Base-by-base conservation (phyloP, 257 asterid genomes). In the Ligustrum vulgare region DNA sequence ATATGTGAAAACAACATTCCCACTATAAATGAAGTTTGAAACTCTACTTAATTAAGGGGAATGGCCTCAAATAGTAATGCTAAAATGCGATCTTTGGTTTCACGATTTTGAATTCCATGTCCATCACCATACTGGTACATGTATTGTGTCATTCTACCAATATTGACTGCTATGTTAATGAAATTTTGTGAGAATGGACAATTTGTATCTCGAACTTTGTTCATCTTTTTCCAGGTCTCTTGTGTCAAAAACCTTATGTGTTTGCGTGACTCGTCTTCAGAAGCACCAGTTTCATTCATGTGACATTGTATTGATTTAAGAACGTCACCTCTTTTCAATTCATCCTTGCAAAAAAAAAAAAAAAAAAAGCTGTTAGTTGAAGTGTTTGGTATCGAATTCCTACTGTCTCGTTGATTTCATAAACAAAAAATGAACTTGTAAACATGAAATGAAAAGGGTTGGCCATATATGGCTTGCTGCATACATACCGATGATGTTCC, bases 41-140 rank as follows among this genome's bases (percentile, higher is more conserved):
- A 28, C 58, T 3, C 58, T 47, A 47, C 20, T 15, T 3, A n/a
- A n/a, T n/a, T n/a, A 3, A 47, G 58, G 18, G 58, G 75, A 79
- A 81, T 63, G 6, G 86, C 74, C 11, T 82, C 60, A 16, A 85
- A 77, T 33, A 85, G 63, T 20, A 80, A 8, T 0, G 75, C 64
- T 1, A 1, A 23, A 25, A 82, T 80, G 32, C 41, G 77, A 6
- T 70, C 56, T 9, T 18, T 75, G 0, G 80, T 77, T n/a, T 36
- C 13, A 23, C 69, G 51, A 73, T 75, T 70, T 18, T 67, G 68
- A 25, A 47, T 20, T 0, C 84, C 84, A 62, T 79, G 81, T 0
- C 86, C 88, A 74, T 81, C 88, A 41, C 88, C 88, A 64, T 83
- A 32, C 34, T 81, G 75, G 56, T 81, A 84, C 72, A 84, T 79